phyloP scores from a whole-genome alignment of 2,329 filamentous ascomycete species.

The Gyromitra esculenta region DNA sequence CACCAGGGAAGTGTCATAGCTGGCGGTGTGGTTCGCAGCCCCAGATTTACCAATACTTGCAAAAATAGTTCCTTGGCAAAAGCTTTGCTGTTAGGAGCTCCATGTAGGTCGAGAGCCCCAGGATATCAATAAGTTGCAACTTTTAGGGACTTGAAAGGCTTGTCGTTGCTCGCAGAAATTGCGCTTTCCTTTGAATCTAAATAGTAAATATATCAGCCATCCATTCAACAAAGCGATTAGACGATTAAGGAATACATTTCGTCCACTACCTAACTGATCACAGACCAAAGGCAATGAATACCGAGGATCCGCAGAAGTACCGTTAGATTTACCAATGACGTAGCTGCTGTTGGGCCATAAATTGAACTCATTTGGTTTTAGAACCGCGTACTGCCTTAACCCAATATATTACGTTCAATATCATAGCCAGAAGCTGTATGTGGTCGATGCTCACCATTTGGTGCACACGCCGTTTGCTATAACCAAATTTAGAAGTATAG shows the following conservation, averaged over 20 bases:
- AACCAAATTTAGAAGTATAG: not conserved
- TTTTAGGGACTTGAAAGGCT: not conserved
- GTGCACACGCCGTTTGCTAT: not conserved
- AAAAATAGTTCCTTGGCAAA: not conserved
- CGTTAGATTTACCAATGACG: not conserved
- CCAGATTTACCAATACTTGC: not conserved
- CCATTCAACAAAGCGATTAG: not conserved
- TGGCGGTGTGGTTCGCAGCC: not conserved
- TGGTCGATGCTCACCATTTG: slow-evolving; percentile 28
- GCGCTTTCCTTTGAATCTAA: not conserved
- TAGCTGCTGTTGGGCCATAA: not conserved
- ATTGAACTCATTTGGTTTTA: not conserved
- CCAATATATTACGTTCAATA: slow-evolving; percentile 39
- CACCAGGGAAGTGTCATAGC: not conserved
- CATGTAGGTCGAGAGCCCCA: not conserved
- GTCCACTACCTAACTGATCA: not conserved
- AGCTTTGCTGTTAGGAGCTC: not conserved
- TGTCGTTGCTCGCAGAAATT: not conserved
- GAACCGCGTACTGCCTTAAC: not conserved
- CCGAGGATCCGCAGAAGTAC: not conserved
- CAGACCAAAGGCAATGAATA: not conserved
- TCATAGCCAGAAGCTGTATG: slow-evolving; percentile 28
- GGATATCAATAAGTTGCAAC: not conserved
- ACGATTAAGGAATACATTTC: not conserved
- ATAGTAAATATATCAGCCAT: not conserved